phyloP scores from a whole-genome alignment of 1,284 basidiomycete genomes.

The Leccinum variabile region DNA sequence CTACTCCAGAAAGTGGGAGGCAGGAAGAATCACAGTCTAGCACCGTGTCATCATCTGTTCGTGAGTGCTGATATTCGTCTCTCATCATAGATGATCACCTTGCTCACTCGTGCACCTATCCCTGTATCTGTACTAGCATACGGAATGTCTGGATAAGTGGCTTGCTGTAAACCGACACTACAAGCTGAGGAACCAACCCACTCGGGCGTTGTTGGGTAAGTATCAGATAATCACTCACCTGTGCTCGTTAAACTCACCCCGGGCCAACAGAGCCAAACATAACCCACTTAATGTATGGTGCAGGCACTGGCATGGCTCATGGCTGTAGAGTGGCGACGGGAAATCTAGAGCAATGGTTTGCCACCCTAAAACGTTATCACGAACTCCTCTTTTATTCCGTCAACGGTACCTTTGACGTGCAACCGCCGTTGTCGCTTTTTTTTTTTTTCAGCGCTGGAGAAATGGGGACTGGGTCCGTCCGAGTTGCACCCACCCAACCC shows the following conservation, averaged over 20 bases:
- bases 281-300: too few relatives aligned
- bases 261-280: too few relatives aligned
- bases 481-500: constrained; percentile 59
- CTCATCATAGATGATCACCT: not conserved
- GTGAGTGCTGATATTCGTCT: constrained; percentile 45
- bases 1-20: constrained; percentile 39
- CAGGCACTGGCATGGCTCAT: too few relatives aligned
- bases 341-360: too few relatives aligned
- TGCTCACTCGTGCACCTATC: not conserved
- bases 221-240: too few relatives aligned
- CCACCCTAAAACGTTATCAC: too few relatives aligned
- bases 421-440: not conserved
- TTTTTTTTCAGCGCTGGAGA: constrained; percentile 55
- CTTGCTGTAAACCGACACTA: constrained; percentile 44
- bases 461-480: constrained; percentile 62
- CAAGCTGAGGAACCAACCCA: too few relatives aligned
- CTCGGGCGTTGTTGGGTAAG: too few relatives aligned
- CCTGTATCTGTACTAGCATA: constrained; percentile 53
- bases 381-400: too few relatives aligned
- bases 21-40: constrained; percentile 76
- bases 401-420: not conserved
- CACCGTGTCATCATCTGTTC: constrained; percentile 88
- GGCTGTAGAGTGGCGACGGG: too few relatives aligned
- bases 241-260: too few relatives aligned
- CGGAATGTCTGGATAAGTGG: constrained; percentile 86